Base-by-base conservation (phyloP, 208 protist species). In the Acanthamoeba rhysodes region DNA sequence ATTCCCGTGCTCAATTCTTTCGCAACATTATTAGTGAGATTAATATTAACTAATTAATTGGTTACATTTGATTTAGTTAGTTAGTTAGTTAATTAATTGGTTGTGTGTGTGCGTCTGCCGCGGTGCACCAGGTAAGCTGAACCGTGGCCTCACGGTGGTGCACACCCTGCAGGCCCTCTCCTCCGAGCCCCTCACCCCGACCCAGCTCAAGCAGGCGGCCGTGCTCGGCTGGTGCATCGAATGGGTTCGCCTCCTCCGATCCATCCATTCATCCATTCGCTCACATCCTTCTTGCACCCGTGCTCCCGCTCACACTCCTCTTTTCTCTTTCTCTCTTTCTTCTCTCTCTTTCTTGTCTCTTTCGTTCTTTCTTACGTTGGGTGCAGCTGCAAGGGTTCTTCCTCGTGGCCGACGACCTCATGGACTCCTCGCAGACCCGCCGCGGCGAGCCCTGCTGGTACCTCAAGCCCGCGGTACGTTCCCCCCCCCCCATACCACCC, bases 401-500 rank as follows among this genome's bases (percentile, higher is more conserved):
- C 96, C 97, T 99, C 27, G 98, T 99, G 22, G 98, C 99, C 92
- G 99, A 99, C 96, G 99, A 99, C 95, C 98, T 99, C 91, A 99
- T 99, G 99, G 99, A 99, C 96, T 94, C 97, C 74, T 99, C 98
- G 87, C 96, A 98, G 32, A 99, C 98, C n/a, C 98, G 99, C 82
- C 97, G 99, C 70, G 99, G 99, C 37, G 98, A 99, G 95, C 98
- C 98, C 57, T 99, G 98, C 97, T 99, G 99, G 99, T 99, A 99
- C 95, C 48, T 32, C 55, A 74, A 95, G 72, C 29, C 27, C 37
- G 82, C 94, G 45, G 95, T 96, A 68, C 64, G 64, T 45, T 57
- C 50, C 50, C 10, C 16, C 50, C 3, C 50, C 50, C 3, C 16
- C 50, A 2, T 7, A 2, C 50, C 16, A 2, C 32, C 34, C 82